Evolutionary conservation across 2,329 filamentous ascomycete species (phyloP).

Genomic region (Talaromyces sp.): DNA sequence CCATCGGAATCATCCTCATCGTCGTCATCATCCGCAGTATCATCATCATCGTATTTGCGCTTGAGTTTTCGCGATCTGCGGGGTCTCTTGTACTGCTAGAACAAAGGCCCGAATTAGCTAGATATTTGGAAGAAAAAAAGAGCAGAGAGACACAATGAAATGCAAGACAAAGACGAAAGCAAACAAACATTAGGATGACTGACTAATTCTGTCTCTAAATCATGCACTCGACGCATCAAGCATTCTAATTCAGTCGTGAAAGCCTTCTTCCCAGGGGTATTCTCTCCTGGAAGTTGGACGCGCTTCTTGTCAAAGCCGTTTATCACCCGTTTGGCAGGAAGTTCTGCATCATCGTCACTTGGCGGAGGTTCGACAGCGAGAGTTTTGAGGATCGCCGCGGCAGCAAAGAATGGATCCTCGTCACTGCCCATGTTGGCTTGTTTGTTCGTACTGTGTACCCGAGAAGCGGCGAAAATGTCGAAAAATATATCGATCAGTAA

Average conservation of each 20-base stretch:
- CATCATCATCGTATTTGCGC: slow-evolving; percentile 26
- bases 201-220: slow-evolving; percentile 75
- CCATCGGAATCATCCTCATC: slow-evolving; percentile 35
- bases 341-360: slow-evolving; percentile 32
- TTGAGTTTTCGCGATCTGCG: slow-evolving; percentile 38
- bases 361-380: slow-evolving; percentile 42
- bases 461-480: background rate
- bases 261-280: slow-evolving; percentile 70
- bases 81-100: slow-evolving; percentile 40
- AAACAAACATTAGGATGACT: slow-evolving; percentile 27
- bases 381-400: slow-evolving; percentile 44
- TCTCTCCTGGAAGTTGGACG: slow-evolving; percentile 73
- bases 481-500: background rate
- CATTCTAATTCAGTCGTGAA: slow-evolving; percentile 82
- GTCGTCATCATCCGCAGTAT: slow-evolving; percentile 25
- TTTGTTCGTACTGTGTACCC: background rate
- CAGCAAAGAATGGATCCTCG: slow-evolving; percentile 49
- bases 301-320: slow-evolving; percentile 55
- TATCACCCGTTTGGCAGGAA: slow-evolving; percentile 36
- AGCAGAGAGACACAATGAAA: background rate
- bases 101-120: slow-evolving; percentile 23
- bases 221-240: slow-evolving; percentile 73
- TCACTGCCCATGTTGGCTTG: slow-evolving; percentile 45
- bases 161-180: background rate
- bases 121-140: background rate